Percentiles rank a stretch among this genome's conserved stretches.
phyloP scores from a whole-genome alignment of 2,329 filamentous ascomycete genomes.

The Aureobasidium mangrovei region DNA sequence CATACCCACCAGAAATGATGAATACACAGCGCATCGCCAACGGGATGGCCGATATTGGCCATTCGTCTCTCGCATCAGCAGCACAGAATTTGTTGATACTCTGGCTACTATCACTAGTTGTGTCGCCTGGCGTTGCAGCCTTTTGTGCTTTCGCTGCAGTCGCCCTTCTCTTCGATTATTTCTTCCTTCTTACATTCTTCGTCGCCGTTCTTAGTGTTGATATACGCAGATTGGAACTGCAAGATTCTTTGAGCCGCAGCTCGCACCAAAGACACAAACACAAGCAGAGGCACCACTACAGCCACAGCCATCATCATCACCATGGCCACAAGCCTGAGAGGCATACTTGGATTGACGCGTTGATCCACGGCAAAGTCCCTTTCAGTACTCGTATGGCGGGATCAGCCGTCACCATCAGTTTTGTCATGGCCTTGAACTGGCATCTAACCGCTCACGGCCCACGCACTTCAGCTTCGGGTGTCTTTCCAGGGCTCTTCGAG shows the following conservation, averaged over 20 bases:
- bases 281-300: slow-evolving; percentile 12
- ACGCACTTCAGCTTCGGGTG: slow-evolving; percentile 1
- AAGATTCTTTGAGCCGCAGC: slow-evolving; percentile 53
- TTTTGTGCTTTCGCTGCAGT: slow-evolving; percentile 71
- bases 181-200: slow-evolving; percentile 73
- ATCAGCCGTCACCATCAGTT: slow-evolving; percentile 62
- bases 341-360: slow-evolving; percentile 51
- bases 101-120: slow-evolving; percentile 54
- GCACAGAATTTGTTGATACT: slow-evolving; percentile 61
- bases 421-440: slow-evolving; percentile 65
- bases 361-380: slow-evolving; percentile 57
- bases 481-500: slow-evolving; percentile 10
- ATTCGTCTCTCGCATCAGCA: slow-evolving; percentile 59
- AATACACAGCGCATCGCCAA: slow-evolving; percentile 62
- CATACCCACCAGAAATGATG: slow-evolving; percentile 59
- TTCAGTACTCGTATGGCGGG: slow-evolving; percentile 67
- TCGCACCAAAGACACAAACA: slow-evolving; percentile 26
- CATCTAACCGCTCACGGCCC: slow-evolving; percentile 58
- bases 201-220: slow-evolving; percentile 71
- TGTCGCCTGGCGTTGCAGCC: slow-evolving; percentile 61
- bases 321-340: slow-evolving; percentile 21
- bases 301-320: slow-evolving; percentile 2
- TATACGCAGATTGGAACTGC: slow-evolving; percentile 65
- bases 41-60: slow-evolving; percentile 64
- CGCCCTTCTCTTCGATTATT: slow-evolving; percentile 66